Conservation (phyloP, 192 early-diverging fungal genomes). For the Chytriomyces sp. region DNA sequence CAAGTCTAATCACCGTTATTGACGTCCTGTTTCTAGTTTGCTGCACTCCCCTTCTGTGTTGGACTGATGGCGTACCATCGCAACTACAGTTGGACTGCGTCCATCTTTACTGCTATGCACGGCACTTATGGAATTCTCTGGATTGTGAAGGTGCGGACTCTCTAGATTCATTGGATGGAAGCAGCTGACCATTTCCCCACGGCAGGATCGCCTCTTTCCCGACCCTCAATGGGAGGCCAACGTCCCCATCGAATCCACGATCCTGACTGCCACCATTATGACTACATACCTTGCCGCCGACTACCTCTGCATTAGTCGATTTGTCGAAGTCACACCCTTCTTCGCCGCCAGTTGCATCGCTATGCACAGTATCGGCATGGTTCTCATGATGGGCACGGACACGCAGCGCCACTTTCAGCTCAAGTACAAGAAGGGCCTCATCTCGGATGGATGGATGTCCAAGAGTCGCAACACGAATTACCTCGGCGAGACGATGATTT, state of each 20-base stretch:
- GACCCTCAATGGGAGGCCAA: constrained; percentile 2
- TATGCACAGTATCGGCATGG: not conserved
- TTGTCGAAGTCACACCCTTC: not conserved
- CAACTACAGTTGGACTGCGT: not conserved
- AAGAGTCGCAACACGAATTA: not conserved
- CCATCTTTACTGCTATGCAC: not conserved
- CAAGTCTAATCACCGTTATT: too few relatives aligned
- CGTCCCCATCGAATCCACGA: not conserved
- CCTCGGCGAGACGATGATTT: not conserved
- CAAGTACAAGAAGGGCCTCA: constrained; percentile 8
- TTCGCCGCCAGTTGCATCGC: not conserved
- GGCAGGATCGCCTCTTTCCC: not conserved
- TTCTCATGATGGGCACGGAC: constrained; percentile 4
- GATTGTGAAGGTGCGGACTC: not conserved
- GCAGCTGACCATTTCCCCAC: too few relatives aligned
- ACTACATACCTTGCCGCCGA: not conserved
- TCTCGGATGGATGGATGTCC: not conserved
- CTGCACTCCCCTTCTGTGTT: not conserved
- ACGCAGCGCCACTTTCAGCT: constrained; percentile 8
- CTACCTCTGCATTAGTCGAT: not conserved
- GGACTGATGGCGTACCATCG: constrained; percentile 4
- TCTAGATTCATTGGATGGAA: too few relatives aligned
- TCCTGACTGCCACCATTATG: not conserved
- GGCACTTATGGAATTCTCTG: not conserved
- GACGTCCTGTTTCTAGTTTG: too few relatives aligned